Base-by-base conservation (phyloP, 805 yeast species). In the Lipomyces mesembrius region DNA sequence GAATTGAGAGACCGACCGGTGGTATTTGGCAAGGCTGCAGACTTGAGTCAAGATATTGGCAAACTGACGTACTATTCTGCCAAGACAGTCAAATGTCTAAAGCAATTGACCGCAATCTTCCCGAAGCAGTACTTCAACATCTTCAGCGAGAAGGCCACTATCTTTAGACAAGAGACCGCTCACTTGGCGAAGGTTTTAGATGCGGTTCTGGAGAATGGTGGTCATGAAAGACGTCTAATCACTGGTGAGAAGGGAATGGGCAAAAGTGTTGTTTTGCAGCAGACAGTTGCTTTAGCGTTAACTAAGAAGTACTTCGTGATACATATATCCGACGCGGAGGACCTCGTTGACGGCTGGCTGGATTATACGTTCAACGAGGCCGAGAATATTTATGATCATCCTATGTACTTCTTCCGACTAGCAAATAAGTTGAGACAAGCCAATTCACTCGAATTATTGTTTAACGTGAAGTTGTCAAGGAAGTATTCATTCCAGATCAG, bases 201-300 rank as follows among this genome's bases (percentile, higher is more conserved):
- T 14, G 51, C 22, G 6, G 29, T 8, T 20, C 6, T n/a, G 22
- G 27, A 14, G 35, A 37, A 14, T 9, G 34, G 34, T 14, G 59
- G 57, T 35, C 37, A 59, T 12, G 35, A 27, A 43, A 43, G 62
- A 12, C 53, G 61, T 17, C 34, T 68, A 6, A 25, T 67, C 54
- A 43, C 59, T n/a, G 71, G 71, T 3, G 57, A 39, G 5, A 49
- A 60, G 7, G 71, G 71, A 14, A 43, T 60, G n/a, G 71, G 71
- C 46, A 68, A 67, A 61, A 63, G 61, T 3, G 61, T 60, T 12
- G 67, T 62, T n/a, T 27, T 68, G 22, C 69, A 64, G 39, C 71
- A 66, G 52, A 35, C 52, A 11, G 51, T 63, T 11, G 67, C 64
- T 49, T n/a, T 64, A 27, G 71, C 67, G 17, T 39, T 49, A 12